These are phyloP conservation scores for Cantharellus anzutake DNA, from an alignment of 768 basidiomycete genomes.

Conservation along the genomic window DNA sequence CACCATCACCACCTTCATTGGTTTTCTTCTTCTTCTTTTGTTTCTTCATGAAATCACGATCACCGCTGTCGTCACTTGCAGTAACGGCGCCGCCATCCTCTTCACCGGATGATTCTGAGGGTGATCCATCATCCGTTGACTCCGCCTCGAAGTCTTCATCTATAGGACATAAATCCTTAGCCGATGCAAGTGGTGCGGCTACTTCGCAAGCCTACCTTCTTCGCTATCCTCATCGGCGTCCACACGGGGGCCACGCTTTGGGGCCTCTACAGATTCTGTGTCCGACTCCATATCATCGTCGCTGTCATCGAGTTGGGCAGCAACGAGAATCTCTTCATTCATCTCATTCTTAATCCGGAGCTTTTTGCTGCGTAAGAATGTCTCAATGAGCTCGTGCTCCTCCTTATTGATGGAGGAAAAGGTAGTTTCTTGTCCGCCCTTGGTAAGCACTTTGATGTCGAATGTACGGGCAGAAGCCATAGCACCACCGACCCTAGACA, in stretches of 20 bases:
- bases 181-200: neutral
- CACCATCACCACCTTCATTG: conserved; percentile 26
- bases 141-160: conserved; percentile 87
- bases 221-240: conserved; percentile 64
- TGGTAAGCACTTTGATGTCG: conserved; percentile 77
- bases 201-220: conserved; percentile 27
- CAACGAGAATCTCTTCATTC: conserved; percentile 56
- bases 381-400: conserved; percentile 72
- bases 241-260: conserved; percentile 28
- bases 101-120: conserved; percentile 50
- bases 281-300: conserved; percentile 55
- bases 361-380: conserved; percentile 78
- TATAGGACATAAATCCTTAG: conserved; percentile 12
- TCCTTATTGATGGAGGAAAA: conserved; percentile 95
- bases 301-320: conserved; percentile 46
- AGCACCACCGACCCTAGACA: conserved; percentile 54
- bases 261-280: conserved; percentile 40
- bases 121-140: conserved; percentile 74
- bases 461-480: conserved; percentile 83
- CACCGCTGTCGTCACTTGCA: conserved; percentile 40
- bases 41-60: conserved; percentile 13
- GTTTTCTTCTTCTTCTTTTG: conserved; percentile 44
- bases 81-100: conserved; percentile 28
- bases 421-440: conserved; percentile 64
- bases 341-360: conserved; percentile 91